Evolutionary conservation across 805 yeast genomes (phyloP), one percentile per base, ranked within the genome.

Genomic region (Candida verbasci): DNA sequence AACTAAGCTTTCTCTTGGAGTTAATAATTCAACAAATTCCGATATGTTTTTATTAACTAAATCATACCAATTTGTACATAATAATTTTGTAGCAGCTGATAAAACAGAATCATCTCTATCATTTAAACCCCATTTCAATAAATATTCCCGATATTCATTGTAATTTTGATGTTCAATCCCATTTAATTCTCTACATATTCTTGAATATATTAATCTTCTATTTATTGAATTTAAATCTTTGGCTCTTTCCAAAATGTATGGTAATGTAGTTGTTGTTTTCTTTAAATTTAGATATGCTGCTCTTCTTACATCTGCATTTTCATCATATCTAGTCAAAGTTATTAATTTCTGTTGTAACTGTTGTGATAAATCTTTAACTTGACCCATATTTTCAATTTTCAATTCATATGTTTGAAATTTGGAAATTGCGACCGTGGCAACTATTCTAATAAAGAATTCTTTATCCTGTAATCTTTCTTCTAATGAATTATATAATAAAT

Each of bases 241-340:
- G 0, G 95, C 95, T 40, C 97, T 72, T 51, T 82, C 93, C 24
- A 88, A 61, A 1, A 87, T 62, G 38, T 66, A 70, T 1, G 82
- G 77, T 14, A 76, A 62, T 0, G 88, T 81, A 1, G 49, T 45
- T 3, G 58, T 48, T 28, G 72, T 72, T 46, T 79, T 81, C 17
- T 72, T 77, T 22, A 91, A 55, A 52, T 87, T 85, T 29, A 82
- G 62, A 49, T 88, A 60, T 0, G 91, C 91, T 0, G 94, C 88
- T 41, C 95, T 70, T 46, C 97, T 72, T 1, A 89, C 96, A 43
- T 93, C 97, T 0, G 96, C 80, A 48, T 82, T 82, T 2, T 86
- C 74, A 58, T 91, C 98, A 50, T 82, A 76, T 49, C 78, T 82
- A 47, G 86, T 65, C 0, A 80, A 70, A n/a, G 55, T 35, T 74